Conservation (phyloP, 805 yeast species). For the Candida pini region DNA sequence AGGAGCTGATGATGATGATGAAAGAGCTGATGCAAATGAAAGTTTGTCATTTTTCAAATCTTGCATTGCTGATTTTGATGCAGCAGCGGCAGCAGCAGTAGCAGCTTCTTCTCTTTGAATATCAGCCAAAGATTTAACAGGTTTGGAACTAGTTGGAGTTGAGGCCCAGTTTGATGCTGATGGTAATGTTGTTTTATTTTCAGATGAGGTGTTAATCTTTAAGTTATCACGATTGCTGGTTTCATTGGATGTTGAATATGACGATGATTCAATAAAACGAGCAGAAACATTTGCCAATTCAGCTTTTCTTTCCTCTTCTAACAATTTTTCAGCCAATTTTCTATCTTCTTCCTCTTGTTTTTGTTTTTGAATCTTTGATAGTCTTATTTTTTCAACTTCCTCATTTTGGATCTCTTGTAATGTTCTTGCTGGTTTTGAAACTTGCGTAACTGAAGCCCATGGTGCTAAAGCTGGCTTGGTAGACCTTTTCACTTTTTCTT, state of each 20-base stretch:
- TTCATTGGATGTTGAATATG: not conserved
- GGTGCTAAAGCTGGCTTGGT: conserved; percentile 30
- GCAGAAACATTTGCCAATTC: too few species aligned
- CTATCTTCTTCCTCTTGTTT: conserved; percentile 20
- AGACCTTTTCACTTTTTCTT: conserved; percentile 18
- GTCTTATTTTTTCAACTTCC: conserved; percentile 30
- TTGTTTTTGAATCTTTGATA: conserved; percentile 11
- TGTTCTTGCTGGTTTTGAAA: conserved; percentile 39
- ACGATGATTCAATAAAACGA: too few species aligned
- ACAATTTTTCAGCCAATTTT: conserved; percentile 16
- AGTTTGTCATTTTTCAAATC: conserved; percentile 6
- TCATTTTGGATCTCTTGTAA: conserved; percentile 60
- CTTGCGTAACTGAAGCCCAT: conserved; percentile 31
- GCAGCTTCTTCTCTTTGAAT: conserved; percentile 52
- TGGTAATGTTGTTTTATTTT: too few species aligned
- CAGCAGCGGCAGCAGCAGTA: conserved; percentile 24
- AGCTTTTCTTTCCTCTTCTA: conserved; percentile 11
- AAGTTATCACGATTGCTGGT: not conserved
- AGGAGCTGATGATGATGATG: conserved; percentile 12
- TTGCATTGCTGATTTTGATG: conserved; percentile 7
- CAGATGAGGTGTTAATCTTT: conserved; percentile 13
- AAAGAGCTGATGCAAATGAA: conserved; percentile 21
- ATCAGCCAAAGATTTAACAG: conserved; percentile 50
- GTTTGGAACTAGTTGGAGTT: conserved; percentile 15
- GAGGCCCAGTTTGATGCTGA: conserved; percentile 39